Evolutionary conservation across 2,329 filamentous ascomycete species (phyloP).

Genomic region (Scedosporium boydii): DNA sequence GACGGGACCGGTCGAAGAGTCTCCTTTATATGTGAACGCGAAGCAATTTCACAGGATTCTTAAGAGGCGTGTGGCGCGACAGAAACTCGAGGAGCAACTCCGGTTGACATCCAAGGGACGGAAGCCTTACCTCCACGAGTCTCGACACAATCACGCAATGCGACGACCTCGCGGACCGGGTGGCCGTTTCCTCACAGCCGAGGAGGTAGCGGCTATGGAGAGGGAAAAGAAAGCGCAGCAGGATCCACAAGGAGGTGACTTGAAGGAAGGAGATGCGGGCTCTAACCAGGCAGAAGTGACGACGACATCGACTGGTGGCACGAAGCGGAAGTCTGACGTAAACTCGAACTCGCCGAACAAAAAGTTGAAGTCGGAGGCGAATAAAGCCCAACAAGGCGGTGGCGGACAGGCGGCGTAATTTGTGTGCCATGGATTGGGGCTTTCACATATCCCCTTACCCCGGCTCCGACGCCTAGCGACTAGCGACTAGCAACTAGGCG

Average conservation of each 20-base stretch:
- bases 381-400: constrained; percentile 3
- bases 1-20: constrained; percentile 68
- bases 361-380: constrained; percentile 44
- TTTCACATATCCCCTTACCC: background rate
- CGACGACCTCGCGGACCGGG: constrained; percentile 85
- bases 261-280: constrained; percentile 21
- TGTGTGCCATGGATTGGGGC: background rate
- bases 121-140: constrained; percentile 96
- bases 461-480: background rate
- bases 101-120: constrained; percentile 88
- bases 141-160: constrained; percentile 97
- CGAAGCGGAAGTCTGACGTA: constrained; percentile 52
- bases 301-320: constrained; percentile 26
- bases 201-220: constrained; percentile 89
- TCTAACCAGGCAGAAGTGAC: constrained; percentile 15
- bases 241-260: constrained; percentile 20
- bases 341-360: constrained; percentile 40
- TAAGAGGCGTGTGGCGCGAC: constrained; percentile 84
- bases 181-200: constrained; percentile 89
- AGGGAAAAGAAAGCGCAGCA: constrained; percentile 39
- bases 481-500: background rate
- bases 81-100: constrained; percentile 86
- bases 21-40: constrained; percentile 93
- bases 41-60: constrained; percentile 98
- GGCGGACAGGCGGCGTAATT: background rate